Percentiles rank a stretch among this genome's conserved stretches.
Conservation (phyloP, 257 asterid genomes). For the Leptodermis oblonga region DNA sequence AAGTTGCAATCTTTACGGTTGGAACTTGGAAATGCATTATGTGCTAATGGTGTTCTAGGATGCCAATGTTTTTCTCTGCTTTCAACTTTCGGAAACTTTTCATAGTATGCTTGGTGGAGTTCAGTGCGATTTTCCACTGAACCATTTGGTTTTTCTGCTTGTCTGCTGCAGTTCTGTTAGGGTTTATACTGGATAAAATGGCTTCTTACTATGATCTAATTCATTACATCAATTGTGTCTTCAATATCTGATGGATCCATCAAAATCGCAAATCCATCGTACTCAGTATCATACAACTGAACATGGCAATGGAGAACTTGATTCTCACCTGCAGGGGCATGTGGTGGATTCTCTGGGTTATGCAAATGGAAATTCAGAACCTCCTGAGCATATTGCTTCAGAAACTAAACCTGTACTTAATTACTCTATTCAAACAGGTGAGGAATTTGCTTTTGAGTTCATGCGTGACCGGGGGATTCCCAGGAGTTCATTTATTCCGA, state of each 20-base stretch:
- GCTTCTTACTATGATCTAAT: background rate
- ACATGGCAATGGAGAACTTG: constrained; percentile 36
- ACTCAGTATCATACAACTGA: constrained; percentile 35
- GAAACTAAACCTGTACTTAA: constrained; percentile 68
- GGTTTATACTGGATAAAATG: constrained; percentile 1
- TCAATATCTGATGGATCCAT: constrained; percentile 46
- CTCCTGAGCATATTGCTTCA: constrained; percentile 37
- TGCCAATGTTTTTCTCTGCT: background rate
- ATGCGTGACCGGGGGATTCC: constrained; percentile 78
- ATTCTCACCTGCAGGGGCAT: constrained; percentile 42
- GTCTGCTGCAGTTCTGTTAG: background rate
- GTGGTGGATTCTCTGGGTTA: constrained; percentile 35
- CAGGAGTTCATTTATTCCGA: constrained; percentile 46
- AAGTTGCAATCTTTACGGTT: background rate
- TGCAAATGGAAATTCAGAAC: constrained; percentile 30
- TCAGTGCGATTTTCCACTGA: background rate
- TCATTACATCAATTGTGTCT: background rate
- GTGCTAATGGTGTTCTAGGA: background rate
- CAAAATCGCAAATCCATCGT: constrained; percentile 33
- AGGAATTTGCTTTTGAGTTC: constrained; percentile 86
- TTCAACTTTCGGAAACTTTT: background rate
- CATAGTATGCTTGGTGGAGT: background rate
- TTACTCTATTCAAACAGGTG: constrained; percentile 94
- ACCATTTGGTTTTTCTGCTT: background rate
- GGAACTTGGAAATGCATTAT: background rate